Base-by-base conservation (phyloP, 139 green algal genomes). In the Raphidocelis subcapitata region DNA sequence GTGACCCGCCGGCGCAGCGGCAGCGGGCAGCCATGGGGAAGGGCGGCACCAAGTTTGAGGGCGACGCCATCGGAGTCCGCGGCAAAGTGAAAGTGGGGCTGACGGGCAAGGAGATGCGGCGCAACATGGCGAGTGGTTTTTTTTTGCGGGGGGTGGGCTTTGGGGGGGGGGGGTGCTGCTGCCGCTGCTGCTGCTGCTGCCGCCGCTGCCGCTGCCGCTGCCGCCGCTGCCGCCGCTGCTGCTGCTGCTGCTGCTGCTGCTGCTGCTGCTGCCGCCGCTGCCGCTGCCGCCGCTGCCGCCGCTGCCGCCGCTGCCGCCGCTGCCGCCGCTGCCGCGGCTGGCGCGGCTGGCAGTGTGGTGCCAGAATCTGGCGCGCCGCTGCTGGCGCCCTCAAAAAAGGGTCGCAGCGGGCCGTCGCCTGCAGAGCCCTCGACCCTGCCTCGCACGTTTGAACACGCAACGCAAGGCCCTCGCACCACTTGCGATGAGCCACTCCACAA, bases 1-100 rank as follows among this genome's bases (percentile, higher is more conserved):
- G n/a, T n/a, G n/a, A n/a, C n/a, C n/a, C n/a, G n/a, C n/a, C n/a
- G 54, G 54, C 12, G 54, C 24, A 61, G 54, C 54, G 18, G 54
- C 54, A 61, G 54, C 24, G n/a, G 54, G n/a, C n/a, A n/a, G n/a
- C 5, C 15, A 81, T 81, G 75, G 75, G 75, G 4, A 81, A 81
- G 59, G 76, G 76, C 36, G 76, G 76, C 32, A 81, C 76, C 2
- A 72, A 73, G 35, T 82, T 82, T 24, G 55, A 55, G 8, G 76
- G 76, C 14, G 69, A 77, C 20, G 59, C 76, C 21, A 68, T 82
- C 23, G 41, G 46, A 0, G 8, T 49, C 23, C 52, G 70, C 2
- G 70, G 70, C n/a, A 49, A 60, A 23, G 23, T 26, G 20, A 69
- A 64, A 12, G 24, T 18, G 28, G 49, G 31, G 5, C 69, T 72